Conservation (phyloP, 352 stramenopile species). For the Lagenidium giganteum region DNA sequence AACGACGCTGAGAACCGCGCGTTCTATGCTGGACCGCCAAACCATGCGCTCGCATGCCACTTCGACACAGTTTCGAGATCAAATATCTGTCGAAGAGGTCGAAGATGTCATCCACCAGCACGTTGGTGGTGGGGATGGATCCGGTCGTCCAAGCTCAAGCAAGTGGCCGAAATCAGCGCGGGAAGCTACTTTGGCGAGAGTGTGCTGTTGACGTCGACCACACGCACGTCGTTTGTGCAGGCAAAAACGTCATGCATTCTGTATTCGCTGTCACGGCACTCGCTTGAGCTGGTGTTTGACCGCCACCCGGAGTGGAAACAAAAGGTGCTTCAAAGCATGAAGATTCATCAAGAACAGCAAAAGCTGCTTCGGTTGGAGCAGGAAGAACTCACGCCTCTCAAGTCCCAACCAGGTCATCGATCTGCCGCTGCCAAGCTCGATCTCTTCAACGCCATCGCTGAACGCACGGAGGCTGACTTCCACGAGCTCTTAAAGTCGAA, state of each 20-base stretch:
- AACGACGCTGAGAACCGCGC: conserved; percentile 30
- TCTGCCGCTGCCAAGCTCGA: no score
- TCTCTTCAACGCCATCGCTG: no score
- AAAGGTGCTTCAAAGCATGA: conserved; percentile 24
- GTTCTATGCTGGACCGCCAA: no score
- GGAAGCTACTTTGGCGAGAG: conserved; percentile 27
- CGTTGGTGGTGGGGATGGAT: no score
- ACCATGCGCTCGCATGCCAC: not conserved
- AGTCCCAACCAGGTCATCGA: not conserved
- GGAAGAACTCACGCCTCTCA: no score
- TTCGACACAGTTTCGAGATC: no score
- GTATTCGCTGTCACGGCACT: conserved; percentile 20
- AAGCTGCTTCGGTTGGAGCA: no score
- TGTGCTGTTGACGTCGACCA: conserved; percentile 18
- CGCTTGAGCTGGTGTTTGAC: conserved; percentile 29
- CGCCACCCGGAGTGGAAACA: conserved; percentile 25
- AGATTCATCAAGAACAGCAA: conserved; percentile 19
- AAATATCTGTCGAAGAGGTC: no score
- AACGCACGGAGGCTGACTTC: no score
- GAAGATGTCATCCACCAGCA: no score
- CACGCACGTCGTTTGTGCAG: conserved; percentile 20
- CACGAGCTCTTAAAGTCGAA: no score
- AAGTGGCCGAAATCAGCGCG: conserved; percentile 19
- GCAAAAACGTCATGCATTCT: conserved; percentile 32
- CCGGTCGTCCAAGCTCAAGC: no score